Percentiles rank a stretch among this genome's conserved stretches.
phyloP scores from a whole-genome alignment of 306 rosid genomes.

The Ammopiptanthus mongolicus region DNA sequence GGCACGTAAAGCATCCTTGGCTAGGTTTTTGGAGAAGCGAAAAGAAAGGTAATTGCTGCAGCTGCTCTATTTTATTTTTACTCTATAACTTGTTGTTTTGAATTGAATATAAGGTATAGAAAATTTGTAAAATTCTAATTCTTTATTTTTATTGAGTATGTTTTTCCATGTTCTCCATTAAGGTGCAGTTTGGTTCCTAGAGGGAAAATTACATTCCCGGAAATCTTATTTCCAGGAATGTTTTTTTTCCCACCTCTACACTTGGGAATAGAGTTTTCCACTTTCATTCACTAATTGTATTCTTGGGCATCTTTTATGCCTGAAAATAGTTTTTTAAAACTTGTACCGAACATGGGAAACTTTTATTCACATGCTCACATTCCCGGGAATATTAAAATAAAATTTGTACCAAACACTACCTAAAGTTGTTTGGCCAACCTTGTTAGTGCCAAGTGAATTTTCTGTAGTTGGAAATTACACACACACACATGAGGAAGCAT shows the following conservation, averaged over 20 bases:
- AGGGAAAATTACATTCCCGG: too few relatives aligned
- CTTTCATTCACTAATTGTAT: too few relatives aligned
- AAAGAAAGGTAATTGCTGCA: constrained; percentile 69
- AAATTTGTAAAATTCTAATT: not conserved
- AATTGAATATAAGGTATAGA: not conserved
- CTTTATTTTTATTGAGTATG: not conserved
- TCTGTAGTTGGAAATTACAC: not conserved
- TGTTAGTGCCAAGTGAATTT: not conserved
- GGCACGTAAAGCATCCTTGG: constrained; percentile 91
- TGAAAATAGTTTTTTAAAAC: too few relatives aligned
- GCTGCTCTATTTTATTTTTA: not conserved
- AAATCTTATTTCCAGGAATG: too few relatives aligned
- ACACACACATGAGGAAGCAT: not conserved
- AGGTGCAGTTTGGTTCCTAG: not conserved
- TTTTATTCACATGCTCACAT: too few relatives aligned
- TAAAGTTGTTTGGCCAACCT: too few relatives aligned
- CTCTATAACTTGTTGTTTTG: not conserved
- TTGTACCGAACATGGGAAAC: too few relatives aligned
- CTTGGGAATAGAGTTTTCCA: too few relatives aligned
- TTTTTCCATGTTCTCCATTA: not conserved
- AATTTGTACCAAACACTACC: too few relatives aligned
- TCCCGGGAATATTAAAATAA: too few relatives aligned
- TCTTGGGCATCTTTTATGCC: too few relatives aligned
- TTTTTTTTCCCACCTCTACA: too few relatives aligned
- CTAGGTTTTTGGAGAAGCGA: constrained; percentile 95